These are phyloP conservation scores for Sinapis alba DNA, from an alignment of 441 rosid species.

Conservation along the genomic window DNA sequence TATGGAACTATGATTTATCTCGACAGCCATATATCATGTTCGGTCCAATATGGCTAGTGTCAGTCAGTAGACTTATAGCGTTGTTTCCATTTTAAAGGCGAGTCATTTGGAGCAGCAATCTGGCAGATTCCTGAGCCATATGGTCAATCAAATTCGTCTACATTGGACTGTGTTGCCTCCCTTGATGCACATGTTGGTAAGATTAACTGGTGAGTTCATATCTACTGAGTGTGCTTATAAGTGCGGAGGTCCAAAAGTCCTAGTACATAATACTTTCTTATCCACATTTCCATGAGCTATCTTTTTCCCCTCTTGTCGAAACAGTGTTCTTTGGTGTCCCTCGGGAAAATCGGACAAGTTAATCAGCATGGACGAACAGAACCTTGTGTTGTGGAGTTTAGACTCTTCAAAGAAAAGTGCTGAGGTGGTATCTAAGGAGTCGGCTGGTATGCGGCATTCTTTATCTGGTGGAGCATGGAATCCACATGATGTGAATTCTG, in stretches of 20 bases:
- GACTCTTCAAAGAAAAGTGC: constrained; percentile 71
- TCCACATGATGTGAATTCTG: constrained; percentile 77
- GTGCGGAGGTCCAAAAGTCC: background rate
- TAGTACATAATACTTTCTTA: background rate
- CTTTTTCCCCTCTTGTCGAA: constrained; percentile 15
- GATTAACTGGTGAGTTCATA: constrained; percentile 72
- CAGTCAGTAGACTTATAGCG: constrained; percentile 21
- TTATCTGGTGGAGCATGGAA: constrained; percentile 95
- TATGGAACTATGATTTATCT: constrained; percentile 1
- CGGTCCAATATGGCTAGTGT: background rate
- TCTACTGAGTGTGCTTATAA: background rate
- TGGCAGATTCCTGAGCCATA: constrained; percentile 97
- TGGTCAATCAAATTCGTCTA: constrained; percentile 81
- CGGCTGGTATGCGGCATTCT: constrained; percentile 81
- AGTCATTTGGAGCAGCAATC: constrained; percentile 80
- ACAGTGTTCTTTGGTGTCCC: constrained; percentile 87
- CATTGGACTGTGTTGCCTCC: constrained; percentile 72
- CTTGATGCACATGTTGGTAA: constrained; percentile 85
- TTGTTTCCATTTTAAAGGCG: constrained; percentile 52
- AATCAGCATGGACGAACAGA: constrained; percentile 84
- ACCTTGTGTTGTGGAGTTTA: constrained; percentile 73
- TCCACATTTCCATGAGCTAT: background rate
- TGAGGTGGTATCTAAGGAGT: constrained; percentile 80
- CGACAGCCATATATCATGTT: background rate
- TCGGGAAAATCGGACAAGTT: constrained; percentile 85